Evolutionary conservation across 371 early-diverging fungal species (phyloP).

Genomic region (Batrachochytrium dendrobatidis): DNA sequence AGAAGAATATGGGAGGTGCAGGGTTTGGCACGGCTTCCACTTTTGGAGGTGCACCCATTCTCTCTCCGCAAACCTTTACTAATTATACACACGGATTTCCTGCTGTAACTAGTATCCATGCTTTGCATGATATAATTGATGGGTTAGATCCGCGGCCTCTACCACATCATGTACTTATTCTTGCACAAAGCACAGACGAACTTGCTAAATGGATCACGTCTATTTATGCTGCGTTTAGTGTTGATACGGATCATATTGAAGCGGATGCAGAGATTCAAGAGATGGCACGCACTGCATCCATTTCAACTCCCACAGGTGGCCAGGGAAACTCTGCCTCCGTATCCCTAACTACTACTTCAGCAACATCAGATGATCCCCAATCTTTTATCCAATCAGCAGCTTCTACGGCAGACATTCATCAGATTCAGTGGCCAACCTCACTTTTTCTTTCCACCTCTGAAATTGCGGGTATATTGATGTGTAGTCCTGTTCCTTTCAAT

Average conservation of each 20-base stretch:
- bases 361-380: no score
- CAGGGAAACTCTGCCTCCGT: neutral
- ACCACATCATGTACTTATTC: conserved; percentile 13
- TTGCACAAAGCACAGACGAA: conserved; percentile 11
- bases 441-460: conserved; percentile 31
- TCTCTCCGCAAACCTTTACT: neutral
- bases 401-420: conserved; percentile 8
- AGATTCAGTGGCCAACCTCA: conserved; percentile 18
- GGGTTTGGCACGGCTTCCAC: neutral
- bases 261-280: conserved; percentile 24
- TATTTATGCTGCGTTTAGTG: conserved; percentile 24
- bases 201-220: conserved; percentile 29
- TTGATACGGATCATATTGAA: conserved; percentile 24
- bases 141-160: conserved; percentile 15
- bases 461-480: conserved; percentile 32
- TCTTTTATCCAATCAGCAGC: no score
- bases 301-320: no score
- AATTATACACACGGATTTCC: neutral
- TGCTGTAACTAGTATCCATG: conserved; percentile 6
- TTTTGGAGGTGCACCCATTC: neutral
- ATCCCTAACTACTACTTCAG: no score
- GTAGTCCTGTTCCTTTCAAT: conserved; percentile 11
- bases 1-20: neutral
- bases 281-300: conserved; percentile 4
- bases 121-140: conserved; percentile 5